phyloP scores from a whole-genome alignment of 2,329 filamentous ascomycete genomes.

The Hypoxylon sp. region DNA sequence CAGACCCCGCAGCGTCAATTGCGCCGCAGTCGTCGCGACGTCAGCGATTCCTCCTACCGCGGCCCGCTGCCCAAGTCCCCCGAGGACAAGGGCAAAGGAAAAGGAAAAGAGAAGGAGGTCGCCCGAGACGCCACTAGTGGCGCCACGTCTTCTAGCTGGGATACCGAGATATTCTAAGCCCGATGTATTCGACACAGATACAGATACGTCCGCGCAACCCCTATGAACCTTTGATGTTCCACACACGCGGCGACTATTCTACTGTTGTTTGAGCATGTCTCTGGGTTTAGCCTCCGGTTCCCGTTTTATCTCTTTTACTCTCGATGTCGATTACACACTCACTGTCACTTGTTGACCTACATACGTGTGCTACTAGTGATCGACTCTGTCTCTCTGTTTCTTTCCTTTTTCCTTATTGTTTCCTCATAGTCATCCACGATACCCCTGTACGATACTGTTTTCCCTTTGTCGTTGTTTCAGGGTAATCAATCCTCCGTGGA shows the following conservation, averaged over 20 bases:
- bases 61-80: background rate
- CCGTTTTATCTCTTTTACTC: background rate
- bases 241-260: background rate
- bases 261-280: background rate
- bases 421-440: background rate
- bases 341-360: background rate
- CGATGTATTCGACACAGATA: background rate
- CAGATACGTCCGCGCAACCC: background rate
- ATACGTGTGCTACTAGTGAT: background rate
- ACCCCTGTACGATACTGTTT: background rate
- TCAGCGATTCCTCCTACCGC: background rate
- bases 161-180: background rate
- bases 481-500: constrained; percentile 1
- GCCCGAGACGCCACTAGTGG: background rate
- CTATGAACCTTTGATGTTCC: background rate
- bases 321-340: background rate
- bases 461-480: background rate
- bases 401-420: background rate
- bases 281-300: background rate
- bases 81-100: background rate
- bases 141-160: background rate
- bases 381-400: background rate
- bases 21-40: background rate
- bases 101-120: background rate
- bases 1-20: background rate